Conservation (phyloP, 257 asterid genomes). For the Solanum dulcamara region DNA sequence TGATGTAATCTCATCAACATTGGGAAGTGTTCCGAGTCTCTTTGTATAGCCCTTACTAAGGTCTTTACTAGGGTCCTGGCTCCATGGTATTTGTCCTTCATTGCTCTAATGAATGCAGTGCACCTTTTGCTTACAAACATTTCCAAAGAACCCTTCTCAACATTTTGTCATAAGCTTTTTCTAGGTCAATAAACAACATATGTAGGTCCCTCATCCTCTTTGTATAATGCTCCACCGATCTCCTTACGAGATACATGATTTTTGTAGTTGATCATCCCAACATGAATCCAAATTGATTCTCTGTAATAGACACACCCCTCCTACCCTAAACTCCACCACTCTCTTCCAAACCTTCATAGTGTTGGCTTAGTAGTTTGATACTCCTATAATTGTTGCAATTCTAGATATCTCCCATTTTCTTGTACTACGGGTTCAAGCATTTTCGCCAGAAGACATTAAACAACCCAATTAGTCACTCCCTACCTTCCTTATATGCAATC, state of each 20-base stretch:
- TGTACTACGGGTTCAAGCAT: not conserved
- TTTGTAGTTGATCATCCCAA: not conserved
- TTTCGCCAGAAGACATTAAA: not conserved
- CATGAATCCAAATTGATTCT: not conserved
- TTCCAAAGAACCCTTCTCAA: not conserved
- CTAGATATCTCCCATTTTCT: not conserved
- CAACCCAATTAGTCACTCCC: not conserved
- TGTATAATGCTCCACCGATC: not conserved
- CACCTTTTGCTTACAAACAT: not conserved
- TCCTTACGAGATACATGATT: not conserved
- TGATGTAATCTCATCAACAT: not conserved
- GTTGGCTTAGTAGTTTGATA: not conserved
- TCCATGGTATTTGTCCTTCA: not conserved
- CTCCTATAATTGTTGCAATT: not conserved
- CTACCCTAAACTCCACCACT: not conserved
- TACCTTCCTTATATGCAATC: not conserved
- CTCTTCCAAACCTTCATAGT: not conserved
- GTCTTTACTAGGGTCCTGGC: not conserved
- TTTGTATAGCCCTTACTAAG: not conserved
- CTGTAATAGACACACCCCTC: not conserved
- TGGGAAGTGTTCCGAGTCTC: not conserved
- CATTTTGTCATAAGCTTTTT: not conserved
- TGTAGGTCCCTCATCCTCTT: not conserved
- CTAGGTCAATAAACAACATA: not conserved
- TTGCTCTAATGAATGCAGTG: not conserved